Base-by-base conservation (phyloP, 139 green algal species). In the Tetraselmis chui region DNA sequence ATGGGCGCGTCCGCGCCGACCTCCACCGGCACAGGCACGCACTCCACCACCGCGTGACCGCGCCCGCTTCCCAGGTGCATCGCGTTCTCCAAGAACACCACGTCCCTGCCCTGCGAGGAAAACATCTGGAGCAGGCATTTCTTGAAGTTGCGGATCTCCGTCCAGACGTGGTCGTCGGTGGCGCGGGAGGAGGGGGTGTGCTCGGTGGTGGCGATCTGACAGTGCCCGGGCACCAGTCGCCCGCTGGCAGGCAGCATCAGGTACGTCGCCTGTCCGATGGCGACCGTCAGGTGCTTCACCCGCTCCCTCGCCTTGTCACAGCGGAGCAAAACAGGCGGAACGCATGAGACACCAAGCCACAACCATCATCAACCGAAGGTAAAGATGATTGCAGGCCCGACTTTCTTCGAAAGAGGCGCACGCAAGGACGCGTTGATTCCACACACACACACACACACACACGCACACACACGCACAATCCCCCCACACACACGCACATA, bases 101-200 rank as follows among this genome's bases (percentile, higher is more conserved):
- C 88, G 23, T 91, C 81, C 82, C 90, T 82, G 79, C 87, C 92
- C 85, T 92, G 80, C 30, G 28, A 84, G 28, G 82, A 88, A 82
- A 86, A 92, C 94, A 98, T 97, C 86, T 87, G 91, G 2, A 99
- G 89, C 28, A 99, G 89, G 87, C 93, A 98, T 91, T 99, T 99
- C 67, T 98, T 97, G 90, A 99, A 99, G 88, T 99, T 99, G 85
- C 95, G 93, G 31, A 99, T 86, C 89, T 99, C 96, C 0, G 91
- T 96, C 93, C 92, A 98, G 2, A 92, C 89, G n/a, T 84, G 87
- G 67, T 98, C 96, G 80, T 97, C 94, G 32, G 90, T 85, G 76
- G 89, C 84, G 0, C 94, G 89, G 0, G 87, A 89, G 74, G 89
- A 93, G 23, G 83, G 58, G 2, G 59, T 18, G 80, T 98, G 93